Percentiles rank a stretch among this genome's conserved stretches.
Conservation (phyloP, 2,329 filamentous ascomycete genomes). For the Aspergillus pseudoterreus region DNA sequence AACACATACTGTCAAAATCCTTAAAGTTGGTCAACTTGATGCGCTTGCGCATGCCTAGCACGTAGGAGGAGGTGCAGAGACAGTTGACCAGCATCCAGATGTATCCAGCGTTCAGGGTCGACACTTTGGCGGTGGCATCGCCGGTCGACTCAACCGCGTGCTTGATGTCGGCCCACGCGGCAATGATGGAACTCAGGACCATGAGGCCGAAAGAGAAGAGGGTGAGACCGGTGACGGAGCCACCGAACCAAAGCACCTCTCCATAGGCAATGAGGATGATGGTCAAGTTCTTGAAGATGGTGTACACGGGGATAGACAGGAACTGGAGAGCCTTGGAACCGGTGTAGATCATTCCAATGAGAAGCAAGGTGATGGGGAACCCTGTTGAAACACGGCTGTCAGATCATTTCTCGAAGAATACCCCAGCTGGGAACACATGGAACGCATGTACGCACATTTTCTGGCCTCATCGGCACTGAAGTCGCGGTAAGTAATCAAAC, state of each 20-base stretch:
- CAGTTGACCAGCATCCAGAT: slow-evolving; percentile 98
- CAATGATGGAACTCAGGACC: slow-evolving; percentile 90
- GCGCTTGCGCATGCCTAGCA: slow-evolving; percentile 92
- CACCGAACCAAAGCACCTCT: slow-evolving; percentile 97
- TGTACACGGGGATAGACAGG: slow-evolving; percentile 96
- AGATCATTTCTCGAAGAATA: slow-evolving; percentile 4
- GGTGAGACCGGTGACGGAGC: slow-evolving; percentile 79
- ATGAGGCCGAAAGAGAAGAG: slow-evolving; percentile 94
- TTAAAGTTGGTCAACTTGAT: slow-evolving; percentile 99
- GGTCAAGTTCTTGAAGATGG: slow-evolving; percentile 99
- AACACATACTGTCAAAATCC: slow-evolving; percentile 90
- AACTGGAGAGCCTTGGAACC: slow-evolving; percentile 93
- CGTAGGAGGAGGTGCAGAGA: slow-evolving; percentile 84
- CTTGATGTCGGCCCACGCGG: slow-evolving; percentile 95
- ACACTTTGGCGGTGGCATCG: slow-evolving; percentile 70
- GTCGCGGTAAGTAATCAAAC: slow-evolving; percentile 76
- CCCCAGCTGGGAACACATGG: background rate
- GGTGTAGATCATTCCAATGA: slow-evolving; percentile 99
- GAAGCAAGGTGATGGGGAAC: slow-evolving; percentile 92
- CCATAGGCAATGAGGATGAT: slow-evolving; percentile 98
- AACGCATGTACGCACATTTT: slow-evolving; percentile 66
- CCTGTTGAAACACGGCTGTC: slow-evolving; percentile 48
- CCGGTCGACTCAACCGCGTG: slow-evolving; percentile 67
- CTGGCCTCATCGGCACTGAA: slow-evolving; percentile 87
- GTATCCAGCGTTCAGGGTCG: slow-evolving; percentile 90